Evolutionary conservation across 345 rosid genomes (phyloP).

Genomic region (Euphorbia peplus): DNA sequence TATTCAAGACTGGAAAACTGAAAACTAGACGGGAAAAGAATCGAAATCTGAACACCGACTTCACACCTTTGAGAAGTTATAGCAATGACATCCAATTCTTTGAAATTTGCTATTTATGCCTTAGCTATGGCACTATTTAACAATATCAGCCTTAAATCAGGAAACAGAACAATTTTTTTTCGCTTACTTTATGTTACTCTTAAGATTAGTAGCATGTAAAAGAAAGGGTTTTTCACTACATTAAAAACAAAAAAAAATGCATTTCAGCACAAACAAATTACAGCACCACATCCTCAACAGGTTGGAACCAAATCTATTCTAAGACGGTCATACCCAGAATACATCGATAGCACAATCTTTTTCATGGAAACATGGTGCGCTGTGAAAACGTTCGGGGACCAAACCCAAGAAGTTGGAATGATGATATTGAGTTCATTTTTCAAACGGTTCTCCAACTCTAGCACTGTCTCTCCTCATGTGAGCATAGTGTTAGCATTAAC

Average conservation of each 20-base stretch:
- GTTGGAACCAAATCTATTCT: no score
- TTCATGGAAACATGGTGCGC: constrained; percentile 49
- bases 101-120: no score
- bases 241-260: neutral
- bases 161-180: no score
- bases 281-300: neutral
- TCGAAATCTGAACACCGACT: no score
- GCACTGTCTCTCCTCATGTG: constrained; percentile 73
- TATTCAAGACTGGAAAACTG: neutral
- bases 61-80: constrained; percentile 22
- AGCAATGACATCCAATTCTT: no score
- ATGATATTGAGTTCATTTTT: constrained; percentile 55
- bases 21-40: neutral
- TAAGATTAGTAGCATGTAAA: no score
- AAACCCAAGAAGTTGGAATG: constrained; percentile 58
- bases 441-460: constrained; percentile 65
- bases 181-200: no score
- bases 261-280: neutral
- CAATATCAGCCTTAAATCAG: no score
- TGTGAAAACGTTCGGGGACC: constrained; percentile 52
- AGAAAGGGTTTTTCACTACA: no score
- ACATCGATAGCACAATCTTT: constrained; percentile 65
- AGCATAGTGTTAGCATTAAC: constrained; percentile 94
- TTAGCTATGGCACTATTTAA: no score
- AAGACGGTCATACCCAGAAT: constrained; percentile 72